These are phyloP conservation scores for Dissoconium aciculare DNA, from an alignment of 2,329 filamentous ascomycete species.

Conservation along the genomic window DNA sequence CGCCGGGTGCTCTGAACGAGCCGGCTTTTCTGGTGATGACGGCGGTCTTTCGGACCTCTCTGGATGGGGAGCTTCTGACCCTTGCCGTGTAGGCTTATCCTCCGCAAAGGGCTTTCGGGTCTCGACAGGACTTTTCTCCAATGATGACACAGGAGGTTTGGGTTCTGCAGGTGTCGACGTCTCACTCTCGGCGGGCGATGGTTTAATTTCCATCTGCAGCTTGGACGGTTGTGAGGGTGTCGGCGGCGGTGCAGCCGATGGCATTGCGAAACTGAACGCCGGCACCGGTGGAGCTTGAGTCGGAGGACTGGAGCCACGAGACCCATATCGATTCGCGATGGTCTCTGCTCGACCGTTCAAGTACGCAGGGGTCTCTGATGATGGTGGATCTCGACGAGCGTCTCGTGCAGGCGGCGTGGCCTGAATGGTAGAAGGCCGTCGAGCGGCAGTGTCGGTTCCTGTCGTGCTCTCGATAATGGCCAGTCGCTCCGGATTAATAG, in stretches of 20 bases:
- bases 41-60: too few species aligned
- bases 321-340: slow-evolving; percentile 32
- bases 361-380: slow-evolving; percentile 28
- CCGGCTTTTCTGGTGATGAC: too few species aligned
- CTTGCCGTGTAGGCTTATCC: too few species aligned
- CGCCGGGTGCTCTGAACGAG: too few species aligned
- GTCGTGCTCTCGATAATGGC: slow-evolving; percentile 20
- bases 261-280: slow-evolving; percentile 32
- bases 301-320: slow-evolving; percentile 36
- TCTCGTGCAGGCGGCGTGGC: background rate
- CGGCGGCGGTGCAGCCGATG: slow-evolving; percentile 14
- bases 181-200: too few species aligned
- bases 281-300: slow-evolving; percentile 40
- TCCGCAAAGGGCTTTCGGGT: too few species aligned
- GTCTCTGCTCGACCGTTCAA: slow-evolving; percentile 32
- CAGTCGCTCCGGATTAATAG: slow-evolving; percentile 21
- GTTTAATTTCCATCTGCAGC: too few species aligned
- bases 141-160: too few species aligned
- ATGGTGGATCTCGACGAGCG: background rate
- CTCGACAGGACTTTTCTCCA: too few species aligned
- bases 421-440: background rate
- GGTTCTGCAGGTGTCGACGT: too few species aligned
- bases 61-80: too few species aligned
- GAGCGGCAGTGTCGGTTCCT: background rate
- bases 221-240: too few species aligned